These are phyloP conservation scores for Dictyostelium citrinum DNA, from an alignment of 78 protist genomes.

Conservation along the genomic window DNA sequence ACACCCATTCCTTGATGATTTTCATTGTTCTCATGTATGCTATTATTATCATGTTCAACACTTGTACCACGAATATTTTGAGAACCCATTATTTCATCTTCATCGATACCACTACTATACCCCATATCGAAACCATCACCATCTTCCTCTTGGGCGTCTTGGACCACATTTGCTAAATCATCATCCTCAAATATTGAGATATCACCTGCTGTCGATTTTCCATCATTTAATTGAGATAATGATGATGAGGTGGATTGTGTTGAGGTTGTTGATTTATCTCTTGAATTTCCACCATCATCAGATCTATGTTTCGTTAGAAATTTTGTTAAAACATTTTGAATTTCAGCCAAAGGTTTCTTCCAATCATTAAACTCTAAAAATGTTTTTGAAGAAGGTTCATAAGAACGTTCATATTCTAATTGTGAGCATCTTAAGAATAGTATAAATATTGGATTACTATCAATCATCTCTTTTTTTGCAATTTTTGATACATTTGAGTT, in stretches of 20 bases:
- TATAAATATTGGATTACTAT: constrained; percentile 39
- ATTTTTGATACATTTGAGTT: background rate
- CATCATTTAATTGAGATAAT: background rate
- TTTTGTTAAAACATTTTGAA: constrained; percentile 14
- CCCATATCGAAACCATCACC: background rate
- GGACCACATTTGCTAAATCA: background rate
- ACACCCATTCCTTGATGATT: background rate
- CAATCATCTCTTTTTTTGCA: constrained; percentile 24
- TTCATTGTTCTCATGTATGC: background rate
- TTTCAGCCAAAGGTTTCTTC: background rate
- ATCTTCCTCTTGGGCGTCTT: background rate
- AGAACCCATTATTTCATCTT: background rate
- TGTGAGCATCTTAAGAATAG: constrained; percentile 44
- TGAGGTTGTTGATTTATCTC: background rate
- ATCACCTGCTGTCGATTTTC: background rate
- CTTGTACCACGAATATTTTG: background rate
- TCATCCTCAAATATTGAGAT: background rate
- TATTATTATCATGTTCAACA: background rate
- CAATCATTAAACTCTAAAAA: constrained; percentile 65
- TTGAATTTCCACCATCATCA: background rate
- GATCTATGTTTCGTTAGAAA: constrained; percentile 31
- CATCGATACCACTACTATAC: background rate
- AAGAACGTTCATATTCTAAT: constrained; percentile 43
- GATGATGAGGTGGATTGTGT: background rate
- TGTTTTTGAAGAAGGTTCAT: constrained; percentile 59